A percentile compares a stretch with the other conserved stretches of the same genome.
Evolutionary conservation across 2,329 filamentous ascomycete species (phyloP).

Genomic region (Colletotrichum sidae): DNA sequence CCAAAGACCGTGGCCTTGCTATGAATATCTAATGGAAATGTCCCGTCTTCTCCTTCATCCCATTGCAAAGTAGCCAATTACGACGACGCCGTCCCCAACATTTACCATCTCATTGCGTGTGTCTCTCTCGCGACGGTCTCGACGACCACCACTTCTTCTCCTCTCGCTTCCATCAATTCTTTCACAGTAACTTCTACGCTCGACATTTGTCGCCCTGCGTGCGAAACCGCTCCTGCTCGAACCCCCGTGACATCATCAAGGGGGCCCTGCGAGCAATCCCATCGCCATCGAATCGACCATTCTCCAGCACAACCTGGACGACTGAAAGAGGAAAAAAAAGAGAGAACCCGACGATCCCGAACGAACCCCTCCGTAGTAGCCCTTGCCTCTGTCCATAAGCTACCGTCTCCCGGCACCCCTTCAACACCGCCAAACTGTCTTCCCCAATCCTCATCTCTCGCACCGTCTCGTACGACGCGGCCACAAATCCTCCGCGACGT

Average conservation of each 20-base stretch:
- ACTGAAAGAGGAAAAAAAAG: not conserved
- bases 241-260: constrained; percentile 37
- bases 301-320: constrained; percentile 25
- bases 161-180: constrained; percentile 32
- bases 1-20: constrained; percentile 18
- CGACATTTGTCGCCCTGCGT: constrained; percentile 14
- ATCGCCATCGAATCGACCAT: constrained; percentile 10
- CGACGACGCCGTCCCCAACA: constrained; percentile 34
- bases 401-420: constrained; percentile 40
- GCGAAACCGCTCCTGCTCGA: constrained; percentile 14
- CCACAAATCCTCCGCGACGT: constrained; percentile 75
- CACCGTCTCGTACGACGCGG: constrained; percentile 91
- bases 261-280: constrained; percentile 20
- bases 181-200: constrained; percentile 14
- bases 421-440: constrained; percentile 95
- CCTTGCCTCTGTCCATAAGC: not conserved
- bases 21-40: constrained; percentile 37
- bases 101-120: constrained; percentile 27
- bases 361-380: constrained; percentile 16
- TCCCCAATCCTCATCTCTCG: constrained; percentile 87
- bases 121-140: constrained; percentile 17
- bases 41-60: constrained; percentile 35
- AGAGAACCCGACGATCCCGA: constrained; percentile 26
- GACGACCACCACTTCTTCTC: constrained; percentile 27
- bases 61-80: constrained; percentile 37